Percentiles rank a stretch among this genome's conserved stretches.
Evolutionary conservation across 2,329 filamentous ascomycete genomes (phyloP).

Genomic region (Penicillium glabrum): DNA sequence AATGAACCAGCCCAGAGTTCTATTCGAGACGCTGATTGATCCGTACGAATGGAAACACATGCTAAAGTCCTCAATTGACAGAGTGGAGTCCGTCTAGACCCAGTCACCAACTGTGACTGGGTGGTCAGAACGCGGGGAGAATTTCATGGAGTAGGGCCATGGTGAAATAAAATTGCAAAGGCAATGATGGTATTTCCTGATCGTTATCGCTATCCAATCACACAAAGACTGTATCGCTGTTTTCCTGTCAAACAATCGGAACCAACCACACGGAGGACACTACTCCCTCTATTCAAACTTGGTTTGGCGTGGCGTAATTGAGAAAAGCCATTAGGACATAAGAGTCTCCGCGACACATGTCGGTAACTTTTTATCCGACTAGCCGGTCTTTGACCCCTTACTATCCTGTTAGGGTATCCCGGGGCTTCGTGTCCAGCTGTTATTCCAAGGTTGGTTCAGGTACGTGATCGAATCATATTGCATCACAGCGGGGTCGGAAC

Average conservation of each 20-base stretch:
- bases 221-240: background rate
- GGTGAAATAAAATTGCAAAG: background rate
- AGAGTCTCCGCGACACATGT: background rate
- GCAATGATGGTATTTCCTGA: background rate
- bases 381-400: background rate
- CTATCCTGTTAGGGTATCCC: background rate
- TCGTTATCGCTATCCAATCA: background rate
- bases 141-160: background rate
- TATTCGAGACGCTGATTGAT: background rate
- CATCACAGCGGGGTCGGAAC: background rate
- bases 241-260: background rate
- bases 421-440: background rate
- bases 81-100: background rate
- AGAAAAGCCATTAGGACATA: background rate
- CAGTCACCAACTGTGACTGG: background rate
- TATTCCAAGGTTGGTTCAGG: background rate
- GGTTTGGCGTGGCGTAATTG: background rate
- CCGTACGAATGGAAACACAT: background rate
- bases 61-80: background rate
- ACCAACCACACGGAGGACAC: background rate
- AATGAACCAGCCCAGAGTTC: background rate
- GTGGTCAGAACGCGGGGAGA: background rate
- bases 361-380: background rate
- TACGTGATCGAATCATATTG: background rate
- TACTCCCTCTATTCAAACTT: background rate